These are phyloP conservation scores for Populus hybrid DNA, from an alignment of 441 rosid genomes.

Conservation along the genomic window DNA sequence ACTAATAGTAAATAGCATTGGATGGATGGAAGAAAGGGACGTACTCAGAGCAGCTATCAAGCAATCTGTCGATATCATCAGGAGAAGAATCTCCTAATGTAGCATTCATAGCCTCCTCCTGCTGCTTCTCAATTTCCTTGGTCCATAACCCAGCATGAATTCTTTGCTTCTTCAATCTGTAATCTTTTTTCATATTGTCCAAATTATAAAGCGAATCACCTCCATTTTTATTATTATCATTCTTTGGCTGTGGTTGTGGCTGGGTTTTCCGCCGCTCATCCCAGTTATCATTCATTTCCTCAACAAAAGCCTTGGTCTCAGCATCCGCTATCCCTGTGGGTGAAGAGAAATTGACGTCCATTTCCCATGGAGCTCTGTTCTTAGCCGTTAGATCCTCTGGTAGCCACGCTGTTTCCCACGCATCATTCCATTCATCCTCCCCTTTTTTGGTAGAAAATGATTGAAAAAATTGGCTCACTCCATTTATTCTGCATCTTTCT, in stretches of 20 bases:
- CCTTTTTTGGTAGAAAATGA: slow-evolving; percentile 40
- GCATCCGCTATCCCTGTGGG: slow-evolving; percentile 52
- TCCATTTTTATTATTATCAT: slow-evolving; percentile 20
- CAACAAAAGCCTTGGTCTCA: slow-evolving; percentile 89
- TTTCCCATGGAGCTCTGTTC: slow-evolving; percentile 71
- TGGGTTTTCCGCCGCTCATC: slow-evolving; percentile 50
- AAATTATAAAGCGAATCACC: slow-evolving; percentile 56
- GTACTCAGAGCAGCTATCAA: slow-evolving; percentile 84
- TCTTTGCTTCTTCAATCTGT: slow-evolving; percentile 87
- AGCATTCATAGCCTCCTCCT: slow-evolving; percentile 39
- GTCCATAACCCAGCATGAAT: slow-evolving; percentile 83
- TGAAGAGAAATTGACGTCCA: slow-evolving; percentile 60
- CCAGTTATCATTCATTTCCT: slow-evolving; percentile 94
- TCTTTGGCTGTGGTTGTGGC: not conserved
- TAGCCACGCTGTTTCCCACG: slow-evolving; percentile 94
- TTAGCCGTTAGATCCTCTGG: slow-evolving; percentile 66
- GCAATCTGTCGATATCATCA: slow-evolving; percentile 81
- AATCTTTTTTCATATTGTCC: slow-evolving; percentile 90
- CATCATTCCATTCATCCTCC: slow-evolving; percentile 85
- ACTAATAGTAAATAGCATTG: not conserved
- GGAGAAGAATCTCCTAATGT: slow-evolving; percentile 50
- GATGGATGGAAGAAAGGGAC: slow-evolving; percentile 7
- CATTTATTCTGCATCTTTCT: not conserved
- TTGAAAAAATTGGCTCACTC: slow-evolving; percentile 1
- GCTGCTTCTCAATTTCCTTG: slow-evolving; percentile 81